phyloP scores from a whole-genome alignment of 371 early-diverging fungal species.

The Quaeritorhiza haematococci region DNA sequence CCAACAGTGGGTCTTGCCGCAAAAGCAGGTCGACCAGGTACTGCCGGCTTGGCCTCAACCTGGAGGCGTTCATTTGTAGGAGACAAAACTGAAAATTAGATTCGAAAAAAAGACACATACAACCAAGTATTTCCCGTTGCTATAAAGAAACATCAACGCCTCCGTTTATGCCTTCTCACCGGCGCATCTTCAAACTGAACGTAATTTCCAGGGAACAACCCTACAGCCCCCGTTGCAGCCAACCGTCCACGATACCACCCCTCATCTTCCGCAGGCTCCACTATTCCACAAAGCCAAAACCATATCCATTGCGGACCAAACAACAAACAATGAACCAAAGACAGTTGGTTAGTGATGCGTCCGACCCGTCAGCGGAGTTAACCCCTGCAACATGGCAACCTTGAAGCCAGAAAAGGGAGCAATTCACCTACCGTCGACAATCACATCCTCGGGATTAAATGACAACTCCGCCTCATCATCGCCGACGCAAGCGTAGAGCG shows the following conservation, averaged over 20 bases:
- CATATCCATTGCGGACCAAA: no score
- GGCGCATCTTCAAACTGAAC: constrained; percentile 5
- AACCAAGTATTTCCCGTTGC: no score
- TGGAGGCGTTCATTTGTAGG: background rate
- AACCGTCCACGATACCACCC: constrained; percentile 9
- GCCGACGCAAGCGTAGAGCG: background rate
- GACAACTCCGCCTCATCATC: constrained; percentile 2
- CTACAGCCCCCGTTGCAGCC: background rate
- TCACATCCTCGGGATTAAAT: background rate
- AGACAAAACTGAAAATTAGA: no score
- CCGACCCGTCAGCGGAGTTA: no score
- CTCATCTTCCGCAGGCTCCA: constrained; percentile 2
- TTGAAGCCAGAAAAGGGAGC: background rate
- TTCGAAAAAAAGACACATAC: no score
- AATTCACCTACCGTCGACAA: constrained; percentile 1
- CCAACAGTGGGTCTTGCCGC: background rate
- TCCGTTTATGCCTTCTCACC: no score
- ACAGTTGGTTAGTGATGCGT: no score
- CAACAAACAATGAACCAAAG: no score
- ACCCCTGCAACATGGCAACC: background rate
- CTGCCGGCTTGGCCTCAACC: background rate
- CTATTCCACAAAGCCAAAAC: no score
- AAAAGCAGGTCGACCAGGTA: background rate
- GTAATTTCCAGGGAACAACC: constrained; percentile 13
- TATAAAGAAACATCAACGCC: no score